Evolutionary conservation across 2,329 filamentous ascomycete genomes (phyloP).

Genomic region (Thelonectria discophora): DNA sequence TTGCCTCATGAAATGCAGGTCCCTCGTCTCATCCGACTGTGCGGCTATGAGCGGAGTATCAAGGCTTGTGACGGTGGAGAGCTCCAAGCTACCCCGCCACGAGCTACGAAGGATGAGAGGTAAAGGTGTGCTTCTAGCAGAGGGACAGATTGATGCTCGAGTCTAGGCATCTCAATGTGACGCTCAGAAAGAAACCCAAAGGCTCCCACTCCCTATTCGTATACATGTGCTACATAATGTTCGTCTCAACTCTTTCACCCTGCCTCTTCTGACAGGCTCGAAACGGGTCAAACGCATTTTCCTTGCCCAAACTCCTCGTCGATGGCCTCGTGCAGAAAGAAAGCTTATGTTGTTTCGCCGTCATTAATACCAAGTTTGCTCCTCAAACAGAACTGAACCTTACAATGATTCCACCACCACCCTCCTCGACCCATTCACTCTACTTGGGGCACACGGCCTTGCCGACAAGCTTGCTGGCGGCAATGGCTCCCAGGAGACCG

Average conservation of each 20-base stretch:
- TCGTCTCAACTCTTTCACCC: not conserved
- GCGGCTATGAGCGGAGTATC: not conserved
- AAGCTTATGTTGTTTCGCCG: not conserved
- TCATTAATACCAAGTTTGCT: not conserved
- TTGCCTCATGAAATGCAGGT: not conserved
- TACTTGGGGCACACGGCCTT: slow-evolving; percentile 32
- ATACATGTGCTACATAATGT: not conserved
- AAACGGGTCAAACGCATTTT: not conserved
- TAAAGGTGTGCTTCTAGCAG: too few relatives aligned
- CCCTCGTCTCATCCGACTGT: too few relatives aligned
- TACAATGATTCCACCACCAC: not conserved
- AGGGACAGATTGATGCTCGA: too few relatives aligned
- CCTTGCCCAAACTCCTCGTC: slow-evolving; percentile 6
- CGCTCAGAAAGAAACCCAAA: too few relatives aligned
- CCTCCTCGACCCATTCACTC: not conserved
- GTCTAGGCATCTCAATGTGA: too few relatives aligned
- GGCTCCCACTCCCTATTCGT: not conserved
- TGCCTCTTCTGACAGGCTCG: not conserved
- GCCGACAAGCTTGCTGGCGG: slow-evolving; percentile 43
- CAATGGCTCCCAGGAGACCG: slow-evolving; percentile 69
- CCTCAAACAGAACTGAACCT: not conserved
- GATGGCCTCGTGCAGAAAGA: not conserved
- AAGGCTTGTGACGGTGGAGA: not conserved
- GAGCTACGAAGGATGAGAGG: not conserved
- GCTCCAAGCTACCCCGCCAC: too few relatives aligned